phyloP scores from a whole-genome alignment of 129 eudicot genomes.

The Scalesia atractyloides region DNA sequence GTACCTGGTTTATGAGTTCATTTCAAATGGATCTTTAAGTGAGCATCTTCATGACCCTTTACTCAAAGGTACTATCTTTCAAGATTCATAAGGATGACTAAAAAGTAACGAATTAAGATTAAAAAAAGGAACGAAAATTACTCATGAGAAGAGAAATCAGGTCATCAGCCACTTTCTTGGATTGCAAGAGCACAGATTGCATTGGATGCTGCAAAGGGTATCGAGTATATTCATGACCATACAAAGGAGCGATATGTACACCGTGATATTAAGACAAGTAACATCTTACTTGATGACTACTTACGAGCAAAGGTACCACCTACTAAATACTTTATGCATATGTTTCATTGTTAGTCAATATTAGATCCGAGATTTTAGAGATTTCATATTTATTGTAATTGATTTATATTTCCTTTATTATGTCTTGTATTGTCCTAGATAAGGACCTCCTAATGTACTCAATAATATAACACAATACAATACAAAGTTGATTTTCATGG shows the following conservation, averaged over 20 bases:
- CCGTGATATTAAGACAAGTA: constrained; percentile 81
- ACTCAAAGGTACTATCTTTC: constrained; percentile 56
- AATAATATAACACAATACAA: too few species aligned
- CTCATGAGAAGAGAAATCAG: constrained; percentile 41
- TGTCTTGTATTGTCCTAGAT: too few species aligned
- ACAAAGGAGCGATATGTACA: constrained; percentile 82
- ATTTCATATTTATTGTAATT: too few species aligned
- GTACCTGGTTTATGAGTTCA: constrained; percentile 72
- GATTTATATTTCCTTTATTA: too few species aligned
- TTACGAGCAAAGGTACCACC: constrained; percentile 76
- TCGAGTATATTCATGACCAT: constrained; percentile 85
- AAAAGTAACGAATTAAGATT: constrained; percentile 2
- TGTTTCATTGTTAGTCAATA: neutral
- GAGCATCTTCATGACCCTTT: constrained; percentile 88
- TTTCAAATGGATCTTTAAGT: constrained; percentile 70
- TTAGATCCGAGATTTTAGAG: too few species aligned
- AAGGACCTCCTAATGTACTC: too few species aligned
- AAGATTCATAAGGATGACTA: constrained; percentile 4
- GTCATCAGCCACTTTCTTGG: constrained; percentile 88
- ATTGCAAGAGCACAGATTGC: constrained; percentile 78
- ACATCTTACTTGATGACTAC: constrained; percentile 69
- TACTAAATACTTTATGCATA: neutral
- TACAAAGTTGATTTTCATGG: too few species aligned
- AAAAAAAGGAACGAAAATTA: neutral
- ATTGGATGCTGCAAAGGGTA: constrained; percentile 84